Conservation (phyloP, 2,329 filamentous ascomycete genomes). For the Lachnum nothofagi region DNA sequence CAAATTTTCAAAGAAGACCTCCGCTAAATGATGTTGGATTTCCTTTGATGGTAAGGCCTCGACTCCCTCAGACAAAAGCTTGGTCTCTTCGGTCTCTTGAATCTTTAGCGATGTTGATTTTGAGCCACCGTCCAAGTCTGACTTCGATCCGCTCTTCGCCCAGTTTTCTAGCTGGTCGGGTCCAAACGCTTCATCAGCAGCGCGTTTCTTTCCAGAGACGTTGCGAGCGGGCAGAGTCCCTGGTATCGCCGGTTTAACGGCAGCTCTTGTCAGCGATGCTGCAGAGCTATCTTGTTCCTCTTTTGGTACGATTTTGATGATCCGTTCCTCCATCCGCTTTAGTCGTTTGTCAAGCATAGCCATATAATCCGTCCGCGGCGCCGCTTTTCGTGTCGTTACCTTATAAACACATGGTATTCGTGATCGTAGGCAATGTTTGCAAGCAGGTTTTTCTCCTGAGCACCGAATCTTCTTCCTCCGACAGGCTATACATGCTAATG, state of each 20-base stretch:
- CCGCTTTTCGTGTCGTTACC: conserved; percentile 87
- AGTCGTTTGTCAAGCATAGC: conserved; percentile 94
- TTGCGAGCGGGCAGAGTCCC: conserved; percentile 48
- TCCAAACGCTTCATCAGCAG: conserved; percentile 81
- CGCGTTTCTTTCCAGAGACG: conserved; percentile 67
- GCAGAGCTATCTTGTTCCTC: conserved; percentile 65
- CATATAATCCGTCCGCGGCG: conserved; percentile 96
- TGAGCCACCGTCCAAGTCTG: conserved; percentile 43
- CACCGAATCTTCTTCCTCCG: conserved; percentile 96
- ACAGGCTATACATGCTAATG: conserved; percentile 91
- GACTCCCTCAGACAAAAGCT: conserved; percentile 72
- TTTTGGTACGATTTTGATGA: conserved; percentile 92
- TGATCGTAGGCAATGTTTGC: conserved; percentile 90
- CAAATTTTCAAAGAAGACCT: conserved; percentile 91
- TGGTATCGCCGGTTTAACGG: conserved; percentile 74
- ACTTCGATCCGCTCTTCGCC: conserved; percentile 57
- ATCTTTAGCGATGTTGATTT: conserved; percentile 51
- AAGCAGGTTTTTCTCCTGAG: conserved; percentile 94
- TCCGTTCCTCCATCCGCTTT: conserved; percentile 95
- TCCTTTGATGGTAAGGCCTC: conserved; percentile 80
- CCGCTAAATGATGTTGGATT: conserved; percentile 85
- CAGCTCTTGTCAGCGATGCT: conserved; percentile 66
- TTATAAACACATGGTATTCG: conserved; percentile 97
- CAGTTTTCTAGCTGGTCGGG: conserved; percentile 70
- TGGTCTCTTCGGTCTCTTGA: conserved; percentile 67